Base-by-base conservation (phyloP, 495 filamentous ascomycete species). In the Penicillium bialowiezense region DNA sequence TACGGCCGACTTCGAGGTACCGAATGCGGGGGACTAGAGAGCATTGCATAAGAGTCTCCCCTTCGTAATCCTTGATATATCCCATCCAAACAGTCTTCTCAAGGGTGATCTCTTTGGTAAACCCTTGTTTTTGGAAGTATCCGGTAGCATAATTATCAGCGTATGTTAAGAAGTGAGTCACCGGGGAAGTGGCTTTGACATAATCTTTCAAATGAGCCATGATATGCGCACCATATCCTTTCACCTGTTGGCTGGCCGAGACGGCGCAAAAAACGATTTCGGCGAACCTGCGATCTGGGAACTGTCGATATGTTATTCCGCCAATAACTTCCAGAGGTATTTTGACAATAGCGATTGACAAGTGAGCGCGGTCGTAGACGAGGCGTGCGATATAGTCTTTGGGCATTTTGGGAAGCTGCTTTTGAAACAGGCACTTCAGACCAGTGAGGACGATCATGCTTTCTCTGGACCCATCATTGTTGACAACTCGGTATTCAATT, bases 131-230 rank as follows among this genome's bases (percentile, higher is more conserved):
- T 67, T 97, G 95, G 74, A 98, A 98, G 63, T 97, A 98, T 6
- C 95, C 93, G 54, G 96, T 97, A 17, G 93, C 93, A 61, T 97
- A 97, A 63, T 98, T 98, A 65, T 98, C 95, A 37, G 93, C 93
- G 58, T 98, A 98, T 6, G 93, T 98, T 10, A 98, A 79, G 72
- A 98, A 97, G 68, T 98, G 90, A 89, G 96, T 96, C 17, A 98
- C 91, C 46, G 91, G 86, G 5, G 88, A 93, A 3, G 90, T 96
- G 1, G 93, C 93, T 71, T 96, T 95, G 57, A 98, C 95, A 64
- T 97, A 98, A 72, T 98, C 93, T 73, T 98, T 98, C 15, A 98
- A 73, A 67, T 98, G 93, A 2, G 87, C 90, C 93, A 98, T 98
- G 10, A 97, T 76, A 72, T 97, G 93, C 12, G 93, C 93, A 54